These are phyloP conservation scores for Talinum fruticosum DNA, from an alignment of 148 eudicot genomes.

Conservation along the genomic window DNA sequence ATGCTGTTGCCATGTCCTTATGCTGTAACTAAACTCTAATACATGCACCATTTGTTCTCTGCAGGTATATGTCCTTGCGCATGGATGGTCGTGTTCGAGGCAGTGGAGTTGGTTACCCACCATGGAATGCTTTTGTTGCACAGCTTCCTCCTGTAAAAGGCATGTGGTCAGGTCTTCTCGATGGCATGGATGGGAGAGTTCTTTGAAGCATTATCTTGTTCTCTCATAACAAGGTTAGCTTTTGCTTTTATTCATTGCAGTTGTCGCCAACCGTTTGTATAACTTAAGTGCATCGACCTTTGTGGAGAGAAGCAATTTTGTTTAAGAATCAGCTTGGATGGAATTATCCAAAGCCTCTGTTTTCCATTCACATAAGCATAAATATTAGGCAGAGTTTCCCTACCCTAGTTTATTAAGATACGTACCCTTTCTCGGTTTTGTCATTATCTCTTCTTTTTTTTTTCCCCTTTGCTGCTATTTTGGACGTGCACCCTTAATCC, in stretches of 20 bases:
- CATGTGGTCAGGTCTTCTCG: slow-evolving; percentile 88
- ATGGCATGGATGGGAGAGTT: slow-evolving; percentile 96
- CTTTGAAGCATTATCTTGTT: slow-evolving; percentile 11
- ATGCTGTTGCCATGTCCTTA: not conserved
- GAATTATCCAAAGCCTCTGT: not conserved
- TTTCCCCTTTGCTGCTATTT: too few species aligned
- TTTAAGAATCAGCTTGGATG: not conserved
- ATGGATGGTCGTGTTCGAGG: slow-evolving; percentile 97
- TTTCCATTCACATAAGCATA: not conserved
- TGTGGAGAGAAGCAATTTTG: not conserved
- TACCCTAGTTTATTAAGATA: not conserved
- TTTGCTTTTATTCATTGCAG: slow-evolving; percentile 6
- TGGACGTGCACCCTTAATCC: not conserved
- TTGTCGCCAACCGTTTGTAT: not conserved
- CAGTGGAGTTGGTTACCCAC: slow-evolving; percentile 95
- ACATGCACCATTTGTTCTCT: not conserved
- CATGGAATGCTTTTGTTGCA: slow-evolving; percentile 96
- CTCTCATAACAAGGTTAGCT: slow-evolving; percentile 21
- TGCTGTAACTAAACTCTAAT: not conserved
- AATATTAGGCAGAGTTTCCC: not conserved
- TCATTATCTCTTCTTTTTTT: too few species aligned
- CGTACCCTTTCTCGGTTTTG: not conserved
- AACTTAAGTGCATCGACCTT: not conserved
- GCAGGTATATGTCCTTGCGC: slow-evolving; percentile 78
- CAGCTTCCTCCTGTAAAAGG: slow-evolving; percentile 91